Evolutionary conservation across 768 basidiomycete species (phyloP).

Genomic region (Hypsizygus marmoreus): DNA sequence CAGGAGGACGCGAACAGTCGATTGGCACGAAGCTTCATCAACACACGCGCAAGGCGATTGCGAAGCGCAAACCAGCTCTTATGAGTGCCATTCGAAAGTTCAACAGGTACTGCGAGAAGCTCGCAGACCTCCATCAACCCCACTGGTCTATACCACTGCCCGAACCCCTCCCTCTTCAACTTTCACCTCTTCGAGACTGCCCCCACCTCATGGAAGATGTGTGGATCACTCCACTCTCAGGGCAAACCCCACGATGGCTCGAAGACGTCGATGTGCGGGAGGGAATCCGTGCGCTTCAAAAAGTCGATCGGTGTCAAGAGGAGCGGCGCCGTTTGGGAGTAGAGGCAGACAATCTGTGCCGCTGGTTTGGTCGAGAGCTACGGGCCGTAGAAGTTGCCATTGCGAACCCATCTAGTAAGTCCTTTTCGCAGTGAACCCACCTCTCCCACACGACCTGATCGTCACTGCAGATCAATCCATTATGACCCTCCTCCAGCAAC

Average conservation of each 20-base stretch:
- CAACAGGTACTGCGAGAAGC: conserved; percentile 26
- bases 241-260: conserved; percentile 30
- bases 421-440: background rate
- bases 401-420: conserved; percentile 19
- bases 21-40: conserved; percentile 33
- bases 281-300: conserved; percentile 21
- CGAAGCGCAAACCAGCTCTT: conserved; percentile 25
- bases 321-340: conserved; percentile 16
- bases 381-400: conserved; percentile 23
- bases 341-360: conserved; percentile 33
- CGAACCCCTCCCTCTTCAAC: conserved; percentile 25
- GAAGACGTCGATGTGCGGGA: conserved; percentile 22
- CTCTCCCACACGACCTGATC: conserved; percentile 3
- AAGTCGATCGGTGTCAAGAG: conserved; percentile 16
- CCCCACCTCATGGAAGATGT: conserved; percentile 36
- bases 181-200: conserved; percentile 25
- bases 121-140: conserved; percentile 14
- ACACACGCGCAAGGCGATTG: conserved; percentile 26
- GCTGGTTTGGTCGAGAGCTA: conserved; percentile 35
- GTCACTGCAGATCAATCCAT: conserved; percentile 8
- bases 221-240: conserved; percentile 27
- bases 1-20: conserved; percentile 4
- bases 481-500: conserved; percentile 9
- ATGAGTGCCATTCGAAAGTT: conserved; percentile 25
- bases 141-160: conserved; percentile 32